phyloP scores from a whole-genome alignment of 441 rosid species.

The Pelargonium cotyledonis region DNA sequence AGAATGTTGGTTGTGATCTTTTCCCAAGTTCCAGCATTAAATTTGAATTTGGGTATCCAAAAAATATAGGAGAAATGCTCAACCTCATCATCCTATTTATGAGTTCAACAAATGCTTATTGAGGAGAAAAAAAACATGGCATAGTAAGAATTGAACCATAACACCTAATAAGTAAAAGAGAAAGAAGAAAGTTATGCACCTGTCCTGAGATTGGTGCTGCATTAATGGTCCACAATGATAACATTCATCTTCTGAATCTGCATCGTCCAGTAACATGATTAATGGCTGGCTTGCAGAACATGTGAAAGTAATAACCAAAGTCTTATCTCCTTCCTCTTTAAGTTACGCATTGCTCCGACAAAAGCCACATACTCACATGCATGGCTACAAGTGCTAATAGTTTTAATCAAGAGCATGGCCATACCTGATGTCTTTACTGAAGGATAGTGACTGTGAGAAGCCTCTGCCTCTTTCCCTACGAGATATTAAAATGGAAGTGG shows the following conservation, averaged over 20 bases:
- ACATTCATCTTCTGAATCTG: neutral
- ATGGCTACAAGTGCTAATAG: constrained; percentile 6
- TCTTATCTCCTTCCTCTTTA: neutral
- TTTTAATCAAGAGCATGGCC: neutral
- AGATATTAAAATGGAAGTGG: neutral
- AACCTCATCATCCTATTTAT: neutral
- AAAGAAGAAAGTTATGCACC: neutral
- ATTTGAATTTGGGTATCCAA: too few species aligned
- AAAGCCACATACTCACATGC: neutral
- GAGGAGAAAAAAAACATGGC: neutral
- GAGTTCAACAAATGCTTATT: too few species aligned
- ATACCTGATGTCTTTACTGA: neutral
- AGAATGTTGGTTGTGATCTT: neutral
- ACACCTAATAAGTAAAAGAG: neutral
- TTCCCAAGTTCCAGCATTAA: neutral
- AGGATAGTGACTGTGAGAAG: neutral
- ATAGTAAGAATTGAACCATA: too few species aligned
- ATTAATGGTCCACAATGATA: neutral
- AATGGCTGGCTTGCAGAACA: neutral
- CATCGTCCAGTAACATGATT: neutral
- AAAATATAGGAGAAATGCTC: too few species aligned
- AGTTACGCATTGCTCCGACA: constrained; percentile 1
- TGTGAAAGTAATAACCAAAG: neutral
- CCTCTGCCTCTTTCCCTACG: neutral
- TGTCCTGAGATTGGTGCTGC: neutral